Evolutionary conservation across 2,329 filamentous ascomycete species (phyloP).

Genomic region (Didymella pomorum): DNA sequence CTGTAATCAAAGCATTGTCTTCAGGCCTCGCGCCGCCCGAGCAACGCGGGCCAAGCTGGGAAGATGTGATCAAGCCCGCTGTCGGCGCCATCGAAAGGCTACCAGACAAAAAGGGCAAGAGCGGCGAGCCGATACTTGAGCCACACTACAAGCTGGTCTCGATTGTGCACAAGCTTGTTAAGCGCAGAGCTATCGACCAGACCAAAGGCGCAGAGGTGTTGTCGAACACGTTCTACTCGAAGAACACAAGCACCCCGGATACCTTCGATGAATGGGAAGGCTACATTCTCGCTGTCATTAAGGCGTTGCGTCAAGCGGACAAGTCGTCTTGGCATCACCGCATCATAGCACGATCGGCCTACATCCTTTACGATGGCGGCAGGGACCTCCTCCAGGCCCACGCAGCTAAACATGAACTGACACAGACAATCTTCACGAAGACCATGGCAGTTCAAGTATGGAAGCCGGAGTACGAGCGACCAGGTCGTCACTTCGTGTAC

Average conservation of each 20-base stretch:
- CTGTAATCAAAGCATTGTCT: slow-evolving; percentile 45
- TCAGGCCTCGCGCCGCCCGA: slow-evolving; percentile 36
- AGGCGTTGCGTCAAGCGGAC: slow-evolving; percentile 71
- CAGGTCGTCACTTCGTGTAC: slow-evolving; percentile 90
- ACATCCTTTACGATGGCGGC: slow-evolving; percentile 66
- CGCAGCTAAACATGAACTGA: slow-evolving; percentile 78
- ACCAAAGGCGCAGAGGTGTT: slow-evolving; percentile 60
- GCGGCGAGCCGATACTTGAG: slow-evolving; percentile 82
- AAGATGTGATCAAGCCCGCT: slow-evolving; percentile 64
- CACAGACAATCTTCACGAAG: slow-evolving; percentile 87
- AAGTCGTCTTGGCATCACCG: slow-evolving; percentile 96
- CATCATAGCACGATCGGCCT: slow-evolving; percentile 78
- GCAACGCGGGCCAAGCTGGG: slow-evolving; percentile 40
- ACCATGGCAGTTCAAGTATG: slow-evolving; percentile 95
- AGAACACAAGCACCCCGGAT: slow-evolving; percentile 59
- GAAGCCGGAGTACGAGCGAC: slow-evolving; percentile 86
- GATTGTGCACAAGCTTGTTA: slow-evolving; percentile 81
- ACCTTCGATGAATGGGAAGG: slow-evolving; percentile 63
- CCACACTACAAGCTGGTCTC: slow-evolving; percentile 92
- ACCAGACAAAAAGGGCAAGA: slow-evolving; percentile 67
- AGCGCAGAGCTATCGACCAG: slow-evolving; percentile 54
- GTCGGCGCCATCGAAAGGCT: slow-evolving; percentile 67
- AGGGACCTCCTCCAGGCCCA: slow-evolving; percentile 61
- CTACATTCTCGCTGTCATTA: slow-evolving; percentile 70
- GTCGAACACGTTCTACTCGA: slow-evolving; percentile 62